A percentile compares a stretch with the other conserved stretches of the same genome.
Conservation (phyloP, 139 green algal genomes). For the Coelastrella sp. region DNA sequence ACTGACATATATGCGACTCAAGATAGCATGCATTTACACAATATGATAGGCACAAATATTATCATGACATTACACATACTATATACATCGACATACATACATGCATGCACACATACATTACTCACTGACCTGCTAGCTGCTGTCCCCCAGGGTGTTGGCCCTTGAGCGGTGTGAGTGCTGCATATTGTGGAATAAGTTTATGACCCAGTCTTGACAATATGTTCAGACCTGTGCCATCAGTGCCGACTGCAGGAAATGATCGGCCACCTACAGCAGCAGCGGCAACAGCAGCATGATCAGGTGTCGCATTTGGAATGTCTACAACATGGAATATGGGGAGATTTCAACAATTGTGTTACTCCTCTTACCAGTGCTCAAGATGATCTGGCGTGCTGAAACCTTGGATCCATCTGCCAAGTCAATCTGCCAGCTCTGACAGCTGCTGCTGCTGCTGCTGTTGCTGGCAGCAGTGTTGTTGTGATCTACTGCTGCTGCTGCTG, state of each 20-base stretch:
- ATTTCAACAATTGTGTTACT: no score
- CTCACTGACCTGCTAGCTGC: conserved; percentile 64
- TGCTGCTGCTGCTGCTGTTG: conserved; percentile 17
- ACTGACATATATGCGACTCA: no score
- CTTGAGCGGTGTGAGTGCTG: conserved; percentile 89
- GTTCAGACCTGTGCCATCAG: conserved; percentile 78
- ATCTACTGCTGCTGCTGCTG: conserved; percentile 7
- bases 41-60: no score
- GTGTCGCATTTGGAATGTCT: background rate
- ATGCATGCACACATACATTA: background rate
- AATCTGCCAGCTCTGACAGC: conserved; percentile 35
- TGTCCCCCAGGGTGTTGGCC: conserved; percentile 74
- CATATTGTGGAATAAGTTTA: conserved; percentile 71
- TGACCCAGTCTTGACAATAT: conserved; percentile 73
- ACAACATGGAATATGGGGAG: background rate
- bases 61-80: no score
- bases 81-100: no score
- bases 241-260: conserved; percentile 88
- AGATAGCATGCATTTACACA: no score
- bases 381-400: conserved; percentile 22
- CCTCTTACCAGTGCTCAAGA: conserved; percentile 40
- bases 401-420: conserved; percentile 3
- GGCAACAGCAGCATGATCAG: conserved; percentile 52
- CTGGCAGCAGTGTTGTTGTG: conserved; percentile 25
- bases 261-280: conserved; percentile 73